Percentiles rank a stretch among this genome's conserved stretches.
These are phyloP conservation scores for Borovskyia barvae DNA, from an alignment of 208 protist genomes.

Conservation along the genomic window DNA sequence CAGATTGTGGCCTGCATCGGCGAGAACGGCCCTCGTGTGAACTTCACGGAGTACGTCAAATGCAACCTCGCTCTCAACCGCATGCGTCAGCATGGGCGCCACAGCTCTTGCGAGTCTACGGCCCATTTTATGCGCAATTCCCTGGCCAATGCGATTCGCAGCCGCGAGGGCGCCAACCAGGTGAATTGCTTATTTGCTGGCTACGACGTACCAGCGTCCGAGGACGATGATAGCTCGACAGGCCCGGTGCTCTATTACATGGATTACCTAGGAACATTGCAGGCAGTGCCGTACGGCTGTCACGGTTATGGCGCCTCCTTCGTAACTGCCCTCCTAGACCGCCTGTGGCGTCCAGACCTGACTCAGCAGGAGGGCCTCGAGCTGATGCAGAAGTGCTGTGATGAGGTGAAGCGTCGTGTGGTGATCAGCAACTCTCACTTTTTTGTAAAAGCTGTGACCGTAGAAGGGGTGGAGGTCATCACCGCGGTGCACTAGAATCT, in stretches of 20 bases:
- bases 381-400: conserved; percentile 93
- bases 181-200: conserved; percentile 92
- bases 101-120: conserved; percentile 72
- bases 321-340: conserved; percentile 88
- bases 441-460: conserved; percentile 92
- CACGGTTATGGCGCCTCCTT: conserved; percentile 95
- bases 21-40: conserved; percentile 87
- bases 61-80: conserved; percentile 87
- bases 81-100: conserved; percentile 80
- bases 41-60: conserved; percentile 95
- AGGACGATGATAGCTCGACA: conserved; percentile 51
- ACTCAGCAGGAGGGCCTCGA: conserved; percentile 87
- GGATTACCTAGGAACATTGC: conserved; percentile 93
- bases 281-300: conserved; percentile 88
- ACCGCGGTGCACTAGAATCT: conserved; percentile 54
- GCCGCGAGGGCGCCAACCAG: conserved; percentile 79
- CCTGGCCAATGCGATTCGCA: conserved; percentile 85
- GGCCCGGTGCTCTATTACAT: conserved; percentile 92
- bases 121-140: conserved; percentile 89
- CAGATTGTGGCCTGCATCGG: conserved; percentile 90
- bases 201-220: conserved; percentile 80
- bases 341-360: conserved; percentile 89
- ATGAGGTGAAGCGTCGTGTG: conserved; percentile 89
- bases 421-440: conserved; percentile 89
- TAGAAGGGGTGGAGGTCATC: conserved; percentile 81